These are phyloP conservation scores for Ulmus americana DNA, from an alignment of 331 rosid species.

Conservation along the genomic window DNA sequence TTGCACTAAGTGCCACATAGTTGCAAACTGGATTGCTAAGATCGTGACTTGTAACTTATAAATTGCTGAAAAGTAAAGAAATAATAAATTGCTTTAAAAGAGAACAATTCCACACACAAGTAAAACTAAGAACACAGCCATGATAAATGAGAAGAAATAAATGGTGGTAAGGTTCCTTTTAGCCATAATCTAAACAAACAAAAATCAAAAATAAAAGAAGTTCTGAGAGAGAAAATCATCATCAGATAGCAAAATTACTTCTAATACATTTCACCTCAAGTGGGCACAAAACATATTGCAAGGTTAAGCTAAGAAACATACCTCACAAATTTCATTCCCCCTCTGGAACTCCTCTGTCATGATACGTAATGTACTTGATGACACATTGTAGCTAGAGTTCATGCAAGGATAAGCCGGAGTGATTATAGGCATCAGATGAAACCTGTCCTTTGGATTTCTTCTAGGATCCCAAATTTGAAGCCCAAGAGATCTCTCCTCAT, in stretches of 20 bases:
- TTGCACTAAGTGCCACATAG: no score
- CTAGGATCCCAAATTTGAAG: constrained; percentile 96
- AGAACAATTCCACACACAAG: not conserved
- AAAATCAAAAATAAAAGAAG: not conserved
- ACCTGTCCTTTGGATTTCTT: constrained; percentile 73
- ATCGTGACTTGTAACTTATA: not conserved
- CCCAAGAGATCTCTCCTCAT: constrained; percentile 90
- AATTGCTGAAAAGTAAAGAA: not conserved
- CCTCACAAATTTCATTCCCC: constrained; percentile 92
- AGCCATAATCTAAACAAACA: not conserved
- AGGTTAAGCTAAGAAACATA: constrained; percentile 25
- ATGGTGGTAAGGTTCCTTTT: not conserved
- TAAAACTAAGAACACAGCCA: not conserved
- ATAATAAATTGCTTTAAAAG: not conserved
- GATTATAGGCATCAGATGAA: constrained; percentile 89
- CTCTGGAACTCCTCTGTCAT: constrained; percentile 88
- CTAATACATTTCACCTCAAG: not conserved
- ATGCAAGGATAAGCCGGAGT: constrained; percentile 98
- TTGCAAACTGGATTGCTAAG: not conserved
- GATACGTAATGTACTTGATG: constrained; percentile 77
- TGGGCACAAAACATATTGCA: constrained; percentile 1
- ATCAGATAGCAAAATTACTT: not conserved
- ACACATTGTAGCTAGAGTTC: constrained; percentile 98
- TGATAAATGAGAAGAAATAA: not conserved
- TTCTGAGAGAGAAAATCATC: not conserved